Percentiles rank a stretch among this genome's conserved stretches.
Conservation (phyloP, 73 alveolate genomes). For the Paramecium biaurelia region DNA sequence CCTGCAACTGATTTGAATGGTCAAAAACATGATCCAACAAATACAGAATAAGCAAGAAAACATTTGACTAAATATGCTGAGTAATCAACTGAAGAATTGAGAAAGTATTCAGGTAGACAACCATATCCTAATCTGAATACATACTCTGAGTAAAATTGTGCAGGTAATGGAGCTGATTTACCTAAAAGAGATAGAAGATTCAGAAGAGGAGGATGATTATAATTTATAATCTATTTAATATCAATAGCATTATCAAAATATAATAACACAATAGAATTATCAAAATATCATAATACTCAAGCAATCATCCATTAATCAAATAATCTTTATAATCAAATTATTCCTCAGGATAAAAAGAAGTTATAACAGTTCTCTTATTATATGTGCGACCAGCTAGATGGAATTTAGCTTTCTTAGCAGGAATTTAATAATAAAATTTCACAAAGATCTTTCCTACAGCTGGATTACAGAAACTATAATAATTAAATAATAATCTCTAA, state of each 20-base stretch:
- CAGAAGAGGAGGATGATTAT: background rate
- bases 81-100: background rate
- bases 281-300: background rate
- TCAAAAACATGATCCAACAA: background rate
- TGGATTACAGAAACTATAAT: conserved; percentile 38
- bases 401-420: conserved; percentile 94
- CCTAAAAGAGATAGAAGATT: background rate
- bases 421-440: conserved; percentile 74
- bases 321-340: conserved; percentile 91
- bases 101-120: background rate
- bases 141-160: background rate
- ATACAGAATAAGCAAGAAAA: background rate
- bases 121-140: conserved; percentile 14
- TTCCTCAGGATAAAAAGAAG: conserved; percentile 94
- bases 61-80: background rate
- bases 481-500: conserved; percentile 54
- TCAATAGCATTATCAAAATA: background rate
- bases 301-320: conserved; percentile 61
- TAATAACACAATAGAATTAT: background rate
- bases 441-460: conserved; percentile 94
- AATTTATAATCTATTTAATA: background rate
- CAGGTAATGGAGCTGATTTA: background rate
- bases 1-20: background rate
- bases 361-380: conserved; percentile 92
- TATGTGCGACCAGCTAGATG: conserved; percentile 89